Base-by-base conservation (phyloP, 1,284 basidiomycete species). In the Cryptococcus hybrid region DNA sequence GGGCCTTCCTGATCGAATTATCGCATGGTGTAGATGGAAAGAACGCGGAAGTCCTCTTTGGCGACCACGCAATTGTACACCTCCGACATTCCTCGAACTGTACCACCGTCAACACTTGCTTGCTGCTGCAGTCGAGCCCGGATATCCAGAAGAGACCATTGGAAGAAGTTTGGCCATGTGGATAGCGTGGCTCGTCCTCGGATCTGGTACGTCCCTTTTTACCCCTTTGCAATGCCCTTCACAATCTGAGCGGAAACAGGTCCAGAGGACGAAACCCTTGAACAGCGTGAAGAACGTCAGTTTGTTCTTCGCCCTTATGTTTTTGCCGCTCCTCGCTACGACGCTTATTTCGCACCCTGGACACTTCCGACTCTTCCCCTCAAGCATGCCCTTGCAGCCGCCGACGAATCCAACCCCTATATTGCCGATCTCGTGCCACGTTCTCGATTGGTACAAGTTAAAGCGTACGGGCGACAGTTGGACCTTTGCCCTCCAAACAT, bases 11-110 rank as follows among this genome's bases (percentile, higher is more conserved):
- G 12, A 45, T 12, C 43, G 15, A 3, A 15, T 13, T 56, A 24
- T 24, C 24, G 24, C 24, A 24, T 24, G 24, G 24, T 24, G 24
- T 24, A 24, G 24, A 91, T 71, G 88, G 87, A 37, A 84, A 83
- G 74, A 91, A 91, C 70, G 75, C 81, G 34, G 73, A 68, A 3
- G 87, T 87, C 70, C 81, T 90, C 51, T 61, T 79, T 40, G 78
- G 82, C 52, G 65, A 64, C 0, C 78, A 77, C 48, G 85, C 56
- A 48, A 44, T 55, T 0, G 40, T 68, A n/a, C 45, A 68, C 45
- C 62, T 75, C 8, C 62, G 9, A 56, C 59, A 2, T 75, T 75
- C 52, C 50, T 77, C 4, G 53, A 66, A 7, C 60, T 73, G 36
- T 76, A 77, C 60, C 65, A 75, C 46, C 59, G 71, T 18, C 71